Base-by-base conservation (phyloP, 2,329 filamentous ascomycete species). In the Ceratocystis variospora region DNA sequence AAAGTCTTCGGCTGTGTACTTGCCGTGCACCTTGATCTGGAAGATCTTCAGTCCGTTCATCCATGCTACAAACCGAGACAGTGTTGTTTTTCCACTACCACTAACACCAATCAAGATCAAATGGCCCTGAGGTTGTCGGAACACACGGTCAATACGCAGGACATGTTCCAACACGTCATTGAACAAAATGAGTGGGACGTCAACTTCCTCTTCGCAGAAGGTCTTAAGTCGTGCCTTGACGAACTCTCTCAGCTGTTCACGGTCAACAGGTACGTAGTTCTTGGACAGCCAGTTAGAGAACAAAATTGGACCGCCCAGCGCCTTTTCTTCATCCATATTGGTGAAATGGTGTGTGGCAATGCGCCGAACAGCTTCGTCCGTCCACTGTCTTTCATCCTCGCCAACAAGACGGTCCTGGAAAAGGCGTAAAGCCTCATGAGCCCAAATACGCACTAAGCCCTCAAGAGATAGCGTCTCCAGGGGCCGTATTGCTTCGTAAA, bases 231-330 rank as follows among this genome's bases (percentile, higher is more conserved):
- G 87, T 63, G 94, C 94, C 77, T 96, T 97, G 74, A 99, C 94
- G 71, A 97, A 99, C 71, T 97, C 94, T 71, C 95, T 87, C 46
- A 99, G 81, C 72, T 95, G 88, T 73, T 99, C 94, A 70, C 94
- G 89, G 72, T 96, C 91, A 48, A 99, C 94, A 5, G 94, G 94
- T 10, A 97, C 86, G 73, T 99, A 99, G 75, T 99, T 89, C 84
- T 96, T 97, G 12, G 93, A 97, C 5, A 99, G 82, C 94, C 94
- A 99, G 78, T 99, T 99, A 5, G 95, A 99, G 81, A 96, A 99
- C 66, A 99, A 79, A 65, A 99, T 97, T 0, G 94, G 95, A 0
- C 90, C 90, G 70, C 89, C 89, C 37, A 99, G 83, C 61, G 94
- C 92, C 75, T 90, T 88, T 55, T 88, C 82, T 71, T 96, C 89